These are phyloP conservation scores for Noccaea bulbosa DNA, from an alignment of 345 rosid genomes.

Conservation along the genomic window DNA sequence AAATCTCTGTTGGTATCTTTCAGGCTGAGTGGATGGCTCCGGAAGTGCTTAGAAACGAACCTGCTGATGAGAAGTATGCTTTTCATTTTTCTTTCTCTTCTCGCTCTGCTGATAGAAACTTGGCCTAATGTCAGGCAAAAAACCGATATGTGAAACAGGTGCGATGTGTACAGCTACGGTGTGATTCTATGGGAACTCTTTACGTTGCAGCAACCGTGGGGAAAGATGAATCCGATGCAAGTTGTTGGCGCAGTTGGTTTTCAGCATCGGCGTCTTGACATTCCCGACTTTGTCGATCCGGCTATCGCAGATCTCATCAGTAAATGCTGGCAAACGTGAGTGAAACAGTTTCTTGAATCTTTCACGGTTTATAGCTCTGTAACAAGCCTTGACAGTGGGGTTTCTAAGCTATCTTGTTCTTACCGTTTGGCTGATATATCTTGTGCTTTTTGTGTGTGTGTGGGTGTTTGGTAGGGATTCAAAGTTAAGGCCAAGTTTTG, in stretches of 20 bases:
- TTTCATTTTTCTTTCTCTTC: constrained; percentile 15
- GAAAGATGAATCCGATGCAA: constrained; percentile 99
- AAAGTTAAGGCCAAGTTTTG: constrained; percentile 83
- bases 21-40: constrained; percentile 99
- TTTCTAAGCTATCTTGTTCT: constrained; percentile 5
- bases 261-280: constrained; percentile 94
- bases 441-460: not conserved
- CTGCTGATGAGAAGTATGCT: constrained; percentile 88
- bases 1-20: constrained; percentile 27
- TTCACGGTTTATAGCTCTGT: not conserved
- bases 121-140: not conserved
- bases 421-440: constrained; percentile 22
- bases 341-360: constrained; percentile 15
- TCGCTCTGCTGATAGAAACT: not conserved
- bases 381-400: not conserved
- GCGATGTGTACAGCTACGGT: constrained; percentile 96
- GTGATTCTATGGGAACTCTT: constrained; percentile 93
- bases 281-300: constrained; percentile 76
- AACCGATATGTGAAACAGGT: constrained; percentile 54
- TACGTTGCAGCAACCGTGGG: constrained; percentile 90
- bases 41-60: constrained; percentile 95
- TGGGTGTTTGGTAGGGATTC: constrained; percentile 59
- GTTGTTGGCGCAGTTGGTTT: constrained; percentile 98
- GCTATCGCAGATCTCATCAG: constrained; percentile 71
- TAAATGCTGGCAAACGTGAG: constrained; percentile 97